These are phyloP conservation scores for Fusarium torreyae DNA, from an alignment of 2,329 filamentous ascomycete species.

Conservation along the genomic window DNA sequence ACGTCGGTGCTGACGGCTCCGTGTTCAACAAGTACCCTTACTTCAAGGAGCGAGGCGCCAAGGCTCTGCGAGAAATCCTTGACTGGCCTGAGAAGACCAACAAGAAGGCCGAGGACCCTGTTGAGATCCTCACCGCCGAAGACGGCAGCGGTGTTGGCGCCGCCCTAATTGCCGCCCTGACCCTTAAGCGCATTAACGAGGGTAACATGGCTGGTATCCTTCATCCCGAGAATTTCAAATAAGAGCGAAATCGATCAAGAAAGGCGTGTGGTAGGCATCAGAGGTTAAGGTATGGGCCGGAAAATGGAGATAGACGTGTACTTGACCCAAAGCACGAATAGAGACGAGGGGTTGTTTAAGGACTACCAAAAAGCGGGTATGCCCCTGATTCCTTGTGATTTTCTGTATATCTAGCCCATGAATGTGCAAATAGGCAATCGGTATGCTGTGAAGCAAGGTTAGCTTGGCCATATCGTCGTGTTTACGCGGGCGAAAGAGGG, in stretches of 20 bases:
- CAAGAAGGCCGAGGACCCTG: slow-evolving; percentile 83
- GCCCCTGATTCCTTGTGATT: slow-evolving; percentile 14
- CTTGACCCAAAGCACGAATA: slow-evolving; percentile 37
- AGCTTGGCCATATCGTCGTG: slow-evolving; percentile 10
- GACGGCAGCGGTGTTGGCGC: slow-evolving; percentile 98
- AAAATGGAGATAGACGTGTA: slow-evolving; percentile 46
- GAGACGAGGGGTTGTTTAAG: slow-evolving; percentile 26
- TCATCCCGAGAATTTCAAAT: slow-evolving; percentile 74
- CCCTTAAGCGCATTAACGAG: slow-evolving; percentile 73
- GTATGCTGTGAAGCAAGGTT: slow-evolving; percentile 68
- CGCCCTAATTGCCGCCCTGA: slow-evolving; percentile 87
- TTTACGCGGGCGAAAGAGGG: neutral
- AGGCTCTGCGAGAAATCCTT: slow-evolving; percentile 92
- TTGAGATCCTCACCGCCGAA: slow-evolving; percentile 91
- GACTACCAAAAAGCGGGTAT: slow-evolving; percentile 32
- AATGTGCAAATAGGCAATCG: slow-evolving; percentile 82
- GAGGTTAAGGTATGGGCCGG: slow-evolving; percentile 30
- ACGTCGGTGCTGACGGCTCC: slow-evolving; percentile 96
- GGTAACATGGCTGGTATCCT: slow-evolving; percentile 76
- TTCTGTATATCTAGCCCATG: slow-evolving; percentile 67
- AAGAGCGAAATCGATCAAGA: slow-evolving; percentile 24
- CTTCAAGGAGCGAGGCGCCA: slow-evolving; percentile 93
- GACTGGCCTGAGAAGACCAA: slow-evolving; percentile 85
- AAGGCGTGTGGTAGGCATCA: slow-evolving; percentile 35
- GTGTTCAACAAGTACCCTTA: slow-evolving; percentile 99